These are phyloP conservation scores for Yamagishiella unicocca DNA, from an alignment of 139 green algal genomes.

Conservation along the genomic window DNA sequence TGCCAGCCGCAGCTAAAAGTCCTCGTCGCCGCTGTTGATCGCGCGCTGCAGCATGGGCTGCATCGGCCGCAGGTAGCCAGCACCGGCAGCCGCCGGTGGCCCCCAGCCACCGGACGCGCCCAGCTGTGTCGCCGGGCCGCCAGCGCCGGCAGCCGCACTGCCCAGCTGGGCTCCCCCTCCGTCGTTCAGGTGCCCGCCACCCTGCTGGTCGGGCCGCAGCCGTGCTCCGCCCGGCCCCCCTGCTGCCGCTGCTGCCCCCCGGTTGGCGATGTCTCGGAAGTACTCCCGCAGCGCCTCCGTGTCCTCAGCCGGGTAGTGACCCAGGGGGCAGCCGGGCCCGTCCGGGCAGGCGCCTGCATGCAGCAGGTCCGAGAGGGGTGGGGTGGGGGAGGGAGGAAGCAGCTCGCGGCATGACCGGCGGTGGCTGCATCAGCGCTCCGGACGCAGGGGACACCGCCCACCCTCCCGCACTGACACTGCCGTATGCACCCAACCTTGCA, in stretches of 20 bases:
- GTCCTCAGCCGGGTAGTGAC: constrained; percentile 9
- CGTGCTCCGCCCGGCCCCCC: no score
- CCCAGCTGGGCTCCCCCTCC: background rate
- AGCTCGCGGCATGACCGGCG: background rate
- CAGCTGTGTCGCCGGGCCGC: background rate
- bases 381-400: background rate
- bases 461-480: background rate
- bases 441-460: background rate
- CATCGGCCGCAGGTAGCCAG: background rate
- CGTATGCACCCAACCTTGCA: background rate
- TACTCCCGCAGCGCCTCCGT: background rate
- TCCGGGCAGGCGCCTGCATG: constrained; percentile 3
- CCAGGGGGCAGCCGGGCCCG: background rate
- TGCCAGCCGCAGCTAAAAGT: constrained; percentile 18
- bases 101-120: background rate
- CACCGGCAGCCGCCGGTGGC: background rate
- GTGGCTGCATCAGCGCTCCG: background rate
- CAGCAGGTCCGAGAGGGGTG: background rate
- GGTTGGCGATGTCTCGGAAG: background rate
- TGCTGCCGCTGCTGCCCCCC: background rate
- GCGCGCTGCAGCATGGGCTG: constrained; percentile 30
- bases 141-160: background rate
- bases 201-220: background rate
- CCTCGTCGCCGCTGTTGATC: constrained; percentile 1
- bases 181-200: background rate